A percentile compares a stretch with the other conserved stretches of the same genome.
Evolutionary conservation across 495 filamentous ascomycete species (phyloP).

Genomic region (Niebla homalea): DNA sequence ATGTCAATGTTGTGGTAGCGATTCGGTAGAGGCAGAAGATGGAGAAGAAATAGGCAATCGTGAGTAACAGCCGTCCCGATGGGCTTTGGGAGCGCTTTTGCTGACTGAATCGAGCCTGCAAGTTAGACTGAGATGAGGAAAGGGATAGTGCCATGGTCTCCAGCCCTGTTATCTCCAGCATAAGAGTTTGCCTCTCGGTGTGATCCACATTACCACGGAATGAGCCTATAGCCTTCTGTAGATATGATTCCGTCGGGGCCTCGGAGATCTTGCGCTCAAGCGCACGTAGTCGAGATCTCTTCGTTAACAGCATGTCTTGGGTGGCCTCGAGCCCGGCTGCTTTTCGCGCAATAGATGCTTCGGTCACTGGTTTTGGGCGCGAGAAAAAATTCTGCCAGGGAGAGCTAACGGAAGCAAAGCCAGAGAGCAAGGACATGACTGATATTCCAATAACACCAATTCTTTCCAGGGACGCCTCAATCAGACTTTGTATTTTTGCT

Average conservation of each 20-base stretch:
- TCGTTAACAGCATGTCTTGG: conserved; percentile 57
- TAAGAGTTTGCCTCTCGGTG: conserved; percentile 49
- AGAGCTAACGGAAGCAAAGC: conserved; percentile 67
- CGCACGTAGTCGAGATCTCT: conserved; percentile 50
- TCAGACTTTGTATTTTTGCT: conserved; percentile 34
- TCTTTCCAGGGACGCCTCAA: conserved; percentile 61
- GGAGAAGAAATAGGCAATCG: conserved; percentile 55
- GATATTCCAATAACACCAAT: conserved; percentile 71
- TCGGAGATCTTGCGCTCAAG: conserved; percentile 51
- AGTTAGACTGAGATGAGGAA: conserved; percentile 40
- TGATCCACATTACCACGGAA: conserved; percentile 48
- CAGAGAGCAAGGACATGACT: conserved; percentile 68
- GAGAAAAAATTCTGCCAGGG: conserved; percentile 69
- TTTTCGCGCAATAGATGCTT: conserved; percentile 57
- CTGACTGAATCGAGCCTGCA: conserved; percentile 43
- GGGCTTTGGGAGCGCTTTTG: conserved; percentile 49
- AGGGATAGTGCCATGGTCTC: conserved; percentile 60
- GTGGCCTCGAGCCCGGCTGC: conserved; percentile 62
- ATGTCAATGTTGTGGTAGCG: conserved; percentile 34
- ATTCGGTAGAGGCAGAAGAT: conserved; percentile 45
- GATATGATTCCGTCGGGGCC: conserved; percentile 28
- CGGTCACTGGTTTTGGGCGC: conserved; percentile 46
- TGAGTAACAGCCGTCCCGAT: conserved; percentile 43
- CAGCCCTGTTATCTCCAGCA: conserved; percentile 65
- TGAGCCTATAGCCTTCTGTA: conserved; percentile 52